Conservation (phyloP, 1,284 basidiomycete genomes). For the Jaminaea rosea region DNA sequence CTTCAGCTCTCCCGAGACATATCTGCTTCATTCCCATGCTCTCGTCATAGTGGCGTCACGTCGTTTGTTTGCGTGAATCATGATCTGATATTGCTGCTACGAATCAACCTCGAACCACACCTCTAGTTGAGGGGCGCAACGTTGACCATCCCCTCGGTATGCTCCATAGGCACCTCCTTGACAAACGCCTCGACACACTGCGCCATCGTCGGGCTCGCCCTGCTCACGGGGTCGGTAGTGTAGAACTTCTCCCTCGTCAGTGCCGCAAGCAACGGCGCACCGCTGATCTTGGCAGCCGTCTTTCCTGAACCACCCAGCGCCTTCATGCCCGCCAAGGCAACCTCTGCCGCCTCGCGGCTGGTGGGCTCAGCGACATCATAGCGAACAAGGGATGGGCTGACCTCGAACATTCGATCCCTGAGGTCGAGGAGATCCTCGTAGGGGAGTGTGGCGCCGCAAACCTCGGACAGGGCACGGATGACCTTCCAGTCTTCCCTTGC, state of each 20-base stretch:
- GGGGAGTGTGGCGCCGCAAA: conserved; percentile 67
- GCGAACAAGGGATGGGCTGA: conserved; percentile 79
- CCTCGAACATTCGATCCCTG: conserved; percentile 92
- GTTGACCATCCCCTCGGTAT: background rate
- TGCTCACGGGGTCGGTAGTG: conserved; percentile 69
- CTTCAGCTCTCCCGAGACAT: too few relatives aligned
- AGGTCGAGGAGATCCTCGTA: conserved; percentile 84
- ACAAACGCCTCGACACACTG: conserved; percentile 30
- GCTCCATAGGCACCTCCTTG: conserved; percentile 16
- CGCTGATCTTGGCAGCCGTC: conserved; percentile 13
- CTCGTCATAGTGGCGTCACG: too few relatives aligned
- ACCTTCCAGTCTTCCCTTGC: conserved; percentile 99
- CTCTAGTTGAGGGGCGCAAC: background rate
- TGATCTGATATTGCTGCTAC: too few relatives aligned
- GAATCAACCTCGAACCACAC: background rate
- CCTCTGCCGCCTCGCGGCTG: conserved; percentile 49
- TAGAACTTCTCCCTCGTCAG: conserved; percentile 83
- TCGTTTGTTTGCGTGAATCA: too few relatives aligned
- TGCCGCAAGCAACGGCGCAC: conserved; percentile 64
- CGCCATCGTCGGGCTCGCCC: conserved; percentile 49
- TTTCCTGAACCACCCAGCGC: too few relatives aligned
- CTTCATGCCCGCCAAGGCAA: conserved; percentile 14
- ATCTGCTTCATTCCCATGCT: too few relatives aligned
- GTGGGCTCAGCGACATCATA: conserved; percentile 78
- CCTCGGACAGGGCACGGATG: conserved; percentile 85